Evolutionary conservation across 768 basidiomycete species (phyloP).

Genomic region (Termitomyces sp.): DNA sequence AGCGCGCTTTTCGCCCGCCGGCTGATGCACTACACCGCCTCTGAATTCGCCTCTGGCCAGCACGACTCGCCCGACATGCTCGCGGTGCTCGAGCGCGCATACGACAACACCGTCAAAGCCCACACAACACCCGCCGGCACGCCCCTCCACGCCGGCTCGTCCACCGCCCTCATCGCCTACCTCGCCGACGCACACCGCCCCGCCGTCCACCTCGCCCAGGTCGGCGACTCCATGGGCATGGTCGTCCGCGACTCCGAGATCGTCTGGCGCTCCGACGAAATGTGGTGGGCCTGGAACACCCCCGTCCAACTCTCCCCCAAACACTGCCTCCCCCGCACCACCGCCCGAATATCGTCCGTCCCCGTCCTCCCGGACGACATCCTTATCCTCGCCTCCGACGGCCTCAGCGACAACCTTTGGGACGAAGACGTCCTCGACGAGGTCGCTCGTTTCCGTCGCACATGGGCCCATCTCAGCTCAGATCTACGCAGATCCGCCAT

Average conservation of each 20-base stretch:
- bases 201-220: constrained; percentile 74
- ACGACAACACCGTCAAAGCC: constrained; percentile 57
- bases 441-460: constrained; percentile 45
- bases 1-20: constrained; percentile 65
- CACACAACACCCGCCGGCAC: constrained; percentile 37
- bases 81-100: constrained; percentile 64
- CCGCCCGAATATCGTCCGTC: constrained; percentile 65
- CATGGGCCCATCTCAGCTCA: constrained; percentile 5
- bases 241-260: constrained; percentile 76
- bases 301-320: constrained; percentile 43
- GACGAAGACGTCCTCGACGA: constrained; percentile 86
- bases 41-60: constrained; percentile 37
- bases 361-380: constrained; percentile 71
- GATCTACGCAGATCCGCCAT: constrained; percentile 31
- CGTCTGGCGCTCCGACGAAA: constrained; percentile 84
- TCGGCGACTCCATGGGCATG: constrained; percentile 88
- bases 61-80: constrained; percentile 68
- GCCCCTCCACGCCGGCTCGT: constrained; percentile 56
- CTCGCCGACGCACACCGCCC: constrained; percentile 44
- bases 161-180: constrained; percentile 63
- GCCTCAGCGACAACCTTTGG: constrained; percentile 84
- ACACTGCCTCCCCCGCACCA: constrained; percentile 26
- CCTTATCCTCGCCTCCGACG: constrained; percentile 77
- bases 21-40: constrained; percentile 82
- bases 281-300: constrained; percentile 76